Conservation (phyloP, 192 early-diverging fungal genomes). For the Cladochytrium replicatum region DNA sequence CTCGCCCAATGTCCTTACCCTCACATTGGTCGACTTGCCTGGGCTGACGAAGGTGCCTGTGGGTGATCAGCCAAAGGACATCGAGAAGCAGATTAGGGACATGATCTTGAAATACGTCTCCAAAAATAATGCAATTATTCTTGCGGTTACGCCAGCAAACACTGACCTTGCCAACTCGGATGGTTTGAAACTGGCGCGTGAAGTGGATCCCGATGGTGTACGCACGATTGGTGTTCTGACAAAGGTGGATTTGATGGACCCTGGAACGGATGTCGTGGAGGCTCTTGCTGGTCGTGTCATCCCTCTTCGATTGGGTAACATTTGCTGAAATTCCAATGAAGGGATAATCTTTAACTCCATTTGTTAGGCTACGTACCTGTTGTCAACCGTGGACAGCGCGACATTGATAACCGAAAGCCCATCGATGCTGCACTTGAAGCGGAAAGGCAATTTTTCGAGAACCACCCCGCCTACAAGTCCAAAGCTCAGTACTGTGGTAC, state of each 20-base stretch:
- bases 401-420: slow-evolving; percentile 89
- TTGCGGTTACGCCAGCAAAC: slow-evolving; percentile 96
- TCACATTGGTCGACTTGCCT: slow-evolving; percentile 98
- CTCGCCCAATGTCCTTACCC: slow-evolving; percentile 95
- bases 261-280: slow-evolving; percentile 98
- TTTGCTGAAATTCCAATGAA: background rate
- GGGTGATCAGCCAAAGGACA: slow-evolving; percentile 98
- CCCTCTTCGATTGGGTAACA: slow-evolving; percentile 78
- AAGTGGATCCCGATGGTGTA: slow-evolving; percentile 97
- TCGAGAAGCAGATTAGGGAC: slow-evolving; percentile 95
- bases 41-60: slow-evolving; percentile 99
- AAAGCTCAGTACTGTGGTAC: slow-evolving; percentile 99
- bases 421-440: slow-evolving; percentile 80
- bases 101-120: slow-evolving; percentile 98
- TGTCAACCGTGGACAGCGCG: slow-evolving; percentile 96
- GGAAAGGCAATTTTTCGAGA: slow-evolving; percentile 90
- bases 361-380: slow-evolving; percentile 90
- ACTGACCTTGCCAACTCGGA: slow-evolving; percentile 99
- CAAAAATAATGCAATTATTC: slow-evolving; percentile 95
- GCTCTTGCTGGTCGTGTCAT: slow-evolving; percentile 95
- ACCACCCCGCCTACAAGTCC: slow-evolving; percentile 83
- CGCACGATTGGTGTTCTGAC: slow-evolving; percentile 99
- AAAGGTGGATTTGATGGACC: slow-evolving; percentile 99
- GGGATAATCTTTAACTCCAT: background rate
- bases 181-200: slow-evolving; percentile 94